Evolutionary conservation across 2,329 filamentous ascomycete genomes (phyloP).

Genomic region (Colletotrichum sublineola): DNA sequence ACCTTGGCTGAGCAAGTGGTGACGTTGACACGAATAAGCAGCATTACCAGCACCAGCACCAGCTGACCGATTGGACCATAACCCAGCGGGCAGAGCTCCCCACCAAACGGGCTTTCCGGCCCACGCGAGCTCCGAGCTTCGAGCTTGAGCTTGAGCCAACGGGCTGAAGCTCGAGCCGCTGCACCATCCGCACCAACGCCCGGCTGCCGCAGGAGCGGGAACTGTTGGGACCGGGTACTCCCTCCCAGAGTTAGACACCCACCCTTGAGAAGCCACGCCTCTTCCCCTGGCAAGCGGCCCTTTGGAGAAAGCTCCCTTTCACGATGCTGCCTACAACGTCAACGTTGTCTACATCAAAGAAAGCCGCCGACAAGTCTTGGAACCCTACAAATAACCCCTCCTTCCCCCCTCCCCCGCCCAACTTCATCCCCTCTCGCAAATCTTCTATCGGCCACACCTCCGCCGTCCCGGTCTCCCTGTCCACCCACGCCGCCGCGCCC

Average conservation of each 20-base stretch:
- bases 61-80: conserved; percentile 27
- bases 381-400: conserved; percentile 38
- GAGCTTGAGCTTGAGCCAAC: conserved; percentile 5
- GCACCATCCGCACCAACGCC: conserved; percentile 6
- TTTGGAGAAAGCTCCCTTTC: conserved; percentile 27
- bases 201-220: not conserved
- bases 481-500: conserved; percentile 29
- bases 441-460: conserved; percentile 66
- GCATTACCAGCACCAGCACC: conserved; percentile 9
- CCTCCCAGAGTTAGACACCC: conserved; percentile 22
- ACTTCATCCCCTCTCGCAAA: conserved; percentile 79
- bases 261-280: conserved; percentile 32
- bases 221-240: conserved; percentile 22
- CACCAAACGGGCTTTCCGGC: conserved; percentile 16
- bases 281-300: conserved; percentile 22
- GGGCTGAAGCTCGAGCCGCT: conserved; percentile 14
- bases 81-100: conserved; percentile 32
- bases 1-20: conserved; percentile 38
- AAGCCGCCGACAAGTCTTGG: conserved; percentile 28
- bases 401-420: conserved; percentile 60
- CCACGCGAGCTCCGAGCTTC: conserved; percentile 33
- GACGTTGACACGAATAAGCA: conserved; percentile 35
- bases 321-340: conserved; percentile 34
- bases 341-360: conserved; percentile 28
- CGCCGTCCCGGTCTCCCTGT: conserved; percentile 40